Percentiles rank a stretch among this genome's conserved stretches.
These are phyloP conservation scores for Capsicum chinense DNA, from an alignment of 257 asterid species.

Conservation along the genomic window DNA sequence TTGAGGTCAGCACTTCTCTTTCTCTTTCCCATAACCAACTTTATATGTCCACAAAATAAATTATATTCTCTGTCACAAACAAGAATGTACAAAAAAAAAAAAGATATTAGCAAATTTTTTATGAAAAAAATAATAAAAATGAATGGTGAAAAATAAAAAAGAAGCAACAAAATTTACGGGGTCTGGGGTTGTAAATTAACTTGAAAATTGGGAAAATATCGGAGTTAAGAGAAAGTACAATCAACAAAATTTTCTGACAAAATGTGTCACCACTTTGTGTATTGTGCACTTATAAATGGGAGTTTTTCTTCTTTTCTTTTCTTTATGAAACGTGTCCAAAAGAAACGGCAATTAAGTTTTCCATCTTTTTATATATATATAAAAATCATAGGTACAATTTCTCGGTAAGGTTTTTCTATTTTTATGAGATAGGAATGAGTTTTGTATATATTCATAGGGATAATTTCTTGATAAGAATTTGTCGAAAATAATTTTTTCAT, in stretches of 20 bases:
- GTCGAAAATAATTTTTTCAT: too few species aligned
- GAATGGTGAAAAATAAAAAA: conserved; percentile 22
- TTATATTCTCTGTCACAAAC: background rate
- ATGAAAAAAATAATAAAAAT: background rate
- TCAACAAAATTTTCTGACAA: background rate
- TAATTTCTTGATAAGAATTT: too few species aligned
- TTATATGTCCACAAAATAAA: background rate
- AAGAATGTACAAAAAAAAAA: background rate
- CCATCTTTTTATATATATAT: background rate
- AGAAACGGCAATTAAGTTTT: background rate
- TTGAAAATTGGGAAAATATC: background rate
- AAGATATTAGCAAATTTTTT: background rate
- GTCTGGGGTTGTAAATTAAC: background rate
- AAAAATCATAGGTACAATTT: too few species aligned
- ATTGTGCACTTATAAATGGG: background rate
- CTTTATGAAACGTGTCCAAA: background rate
- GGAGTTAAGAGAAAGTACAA: background rate
- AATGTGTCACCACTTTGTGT: conserved; percentile 21
- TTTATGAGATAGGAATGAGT: too few species aligned
- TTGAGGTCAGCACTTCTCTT: conserved; percentile 33
- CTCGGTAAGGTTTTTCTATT: too few species aligned
- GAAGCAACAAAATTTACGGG: background rate
- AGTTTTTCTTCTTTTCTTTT: background rate
- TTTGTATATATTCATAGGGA: too few species aligned
- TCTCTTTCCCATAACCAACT: conserved; percentile 33